Percentiles rank a stretch among this genome's conserved stretches.
Conservation (phyloP, 768 basidiomycete species). For the Cystofilobasidium capitatum region DNA sequence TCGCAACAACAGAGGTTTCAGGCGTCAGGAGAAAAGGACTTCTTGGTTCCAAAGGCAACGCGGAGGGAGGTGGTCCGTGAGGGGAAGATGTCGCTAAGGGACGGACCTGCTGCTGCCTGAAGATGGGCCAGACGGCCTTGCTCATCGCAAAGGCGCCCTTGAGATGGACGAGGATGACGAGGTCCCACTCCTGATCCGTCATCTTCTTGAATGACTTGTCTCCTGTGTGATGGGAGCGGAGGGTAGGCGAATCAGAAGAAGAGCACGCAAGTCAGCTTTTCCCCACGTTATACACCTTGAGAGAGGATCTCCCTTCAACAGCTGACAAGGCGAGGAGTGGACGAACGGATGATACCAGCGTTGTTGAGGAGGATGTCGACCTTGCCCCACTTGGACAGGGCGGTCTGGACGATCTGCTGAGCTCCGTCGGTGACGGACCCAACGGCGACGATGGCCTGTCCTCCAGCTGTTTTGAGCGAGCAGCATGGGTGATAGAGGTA, state of each 20-base stretch:
- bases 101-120: slow-evolving; percentile 49
- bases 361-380: slow-evolving; percentile 69
- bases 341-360: slow-evolving; percentile 62
- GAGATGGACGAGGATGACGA: slow-evolving; percentile 76
- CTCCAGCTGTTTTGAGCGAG: slow-evolving; percentile 60
- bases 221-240: slow-evolving; percentile 29
- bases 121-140: slow-evolving; percentile 91
- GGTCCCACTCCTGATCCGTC: slow-evolving; percentile 88
- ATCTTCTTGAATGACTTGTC: slow-evolving; percentile 78
- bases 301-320: too few relatives aligned
- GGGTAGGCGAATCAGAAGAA: not conserved
- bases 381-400: slow-evolving; percentile 10
- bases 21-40: not conserved
- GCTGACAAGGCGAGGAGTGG: too few relatives aligned
- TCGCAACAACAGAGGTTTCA: not conserved
- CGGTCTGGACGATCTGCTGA: slow-evolving; percentile 31
- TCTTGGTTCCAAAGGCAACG: not conserved
- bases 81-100: not conserved
- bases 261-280: too few relatives aligned
- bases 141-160: slow-evolving; percentile 88
- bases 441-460: slow-evolving; percentile 57
- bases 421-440: slow-evolving; percentile 21
- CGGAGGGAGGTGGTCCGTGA: not conserved
- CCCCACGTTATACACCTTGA: too few relatives aligned
- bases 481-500: too few relatives aligned